phyloP scores from a whole-genome alignment of 306 rosid genomes.

The Purshia tridentata region DNA sequence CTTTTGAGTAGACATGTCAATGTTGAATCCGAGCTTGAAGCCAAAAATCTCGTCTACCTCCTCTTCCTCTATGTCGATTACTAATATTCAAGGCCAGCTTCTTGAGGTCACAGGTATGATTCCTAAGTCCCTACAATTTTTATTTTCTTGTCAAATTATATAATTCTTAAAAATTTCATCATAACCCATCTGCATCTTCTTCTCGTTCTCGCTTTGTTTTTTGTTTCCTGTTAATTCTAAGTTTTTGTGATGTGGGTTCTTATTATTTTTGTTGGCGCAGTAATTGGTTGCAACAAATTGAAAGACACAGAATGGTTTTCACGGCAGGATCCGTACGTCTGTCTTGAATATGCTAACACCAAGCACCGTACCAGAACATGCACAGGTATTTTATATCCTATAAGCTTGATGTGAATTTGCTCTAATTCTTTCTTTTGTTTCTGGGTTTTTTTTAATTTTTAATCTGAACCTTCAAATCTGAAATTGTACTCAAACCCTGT shows the following conservation, averaged over 20 bases:
- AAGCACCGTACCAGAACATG: slow-evolving; percentile 75
- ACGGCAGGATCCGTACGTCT: slow-evolving; percentile 83
- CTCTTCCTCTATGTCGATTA: slow-evolving; percentile 46
- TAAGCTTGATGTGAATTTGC: not conserved
- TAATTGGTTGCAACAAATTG: slow-evolving; percentile 71
- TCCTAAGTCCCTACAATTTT: not conserved
- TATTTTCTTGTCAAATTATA: not conserved
- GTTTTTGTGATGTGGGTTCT: slow-evolving; percentile 1
- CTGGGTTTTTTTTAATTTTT: not conserved
- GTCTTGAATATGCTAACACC: slow-evolving; percentile 63
- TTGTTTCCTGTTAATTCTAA: not conserved
- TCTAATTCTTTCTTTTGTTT: not conserved
- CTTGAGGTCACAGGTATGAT: slow-evolving; percentile 71
- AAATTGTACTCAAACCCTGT: slow-evolving; percentile 15
- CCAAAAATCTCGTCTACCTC: not conserved
- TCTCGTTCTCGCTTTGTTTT: not conserved
- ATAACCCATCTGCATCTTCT: not conserved
- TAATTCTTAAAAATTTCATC: not conserved
- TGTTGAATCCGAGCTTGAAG: no score
- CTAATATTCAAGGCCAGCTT: slow-evolving; percentile 62
- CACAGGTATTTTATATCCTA: slow-evolving; percentile 44
- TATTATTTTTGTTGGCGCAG: slow-evolving; percentile 33
- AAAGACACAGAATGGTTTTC: slow-evolving; percentile 89
- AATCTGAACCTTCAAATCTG: slow-evolving; percentile 8
- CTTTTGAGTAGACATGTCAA: not conserved